Conservation (phyloP, 2,329 filamentous ascomycete species). For the Cryphonectria nitschkei region DNA sequence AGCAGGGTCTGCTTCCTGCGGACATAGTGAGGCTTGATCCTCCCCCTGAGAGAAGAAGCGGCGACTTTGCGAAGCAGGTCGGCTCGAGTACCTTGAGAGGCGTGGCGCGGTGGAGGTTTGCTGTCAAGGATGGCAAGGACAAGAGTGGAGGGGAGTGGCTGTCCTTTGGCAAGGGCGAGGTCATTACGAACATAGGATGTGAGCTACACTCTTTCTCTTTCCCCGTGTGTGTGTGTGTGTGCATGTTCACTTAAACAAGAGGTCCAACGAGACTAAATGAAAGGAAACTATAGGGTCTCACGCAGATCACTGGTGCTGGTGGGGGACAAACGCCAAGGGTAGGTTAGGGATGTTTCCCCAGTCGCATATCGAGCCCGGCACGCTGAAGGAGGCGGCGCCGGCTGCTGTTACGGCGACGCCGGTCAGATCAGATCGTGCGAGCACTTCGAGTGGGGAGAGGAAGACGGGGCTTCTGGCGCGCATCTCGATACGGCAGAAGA, state of each 20-base stretch:
- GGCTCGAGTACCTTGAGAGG: conserved; percentile 51
- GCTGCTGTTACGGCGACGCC: too few relatives aligned
- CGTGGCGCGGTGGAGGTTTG: conserved; percentile 56
- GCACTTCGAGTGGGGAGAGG: conserved; percentile 41
- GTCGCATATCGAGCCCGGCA: conserved; percentile 51
- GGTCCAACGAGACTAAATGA: neutral
- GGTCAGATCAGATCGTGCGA: conserved; percentile 36
- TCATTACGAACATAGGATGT: conserved; percentile 67
- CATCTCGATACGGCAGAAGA: conserved; percentile 38
- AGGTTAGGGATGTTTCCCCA: conserved; percentile 58
- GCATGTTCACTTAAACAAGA: too few relatives aligned
- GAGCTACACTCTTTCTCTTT: conserved; percentile 36
- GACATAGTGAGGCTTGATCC: conserved; percentile 52
- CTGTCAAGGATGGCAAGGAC: conserved; percentile 42
- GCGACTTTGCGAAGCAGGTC: conserved; percentile 50
- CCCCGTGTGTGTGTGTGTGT: too few relatives aligned
- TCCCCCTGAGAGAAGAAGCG: conserved; percentile 40
- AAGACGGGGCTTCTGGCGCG: conserved; percentile 41
- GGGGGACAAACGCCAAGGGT: conserved; percentile 55
- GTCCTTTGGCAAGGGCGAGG: conserved; percentile 65
- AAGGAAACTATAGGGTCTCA: conserved; percentile 47
- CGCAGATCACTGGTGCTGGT: conserved; percentile 60
- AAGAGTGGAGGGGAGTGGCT: conserved; percentile 48
- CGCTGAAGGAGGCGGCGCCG: conserved; percentile 44
- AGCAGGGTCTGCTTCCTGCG: conserved; percentile 51